Evolutionary conservation across 352 stramenopile species (phyloP).

Genomic region (Pythium periplocum): DNA sequence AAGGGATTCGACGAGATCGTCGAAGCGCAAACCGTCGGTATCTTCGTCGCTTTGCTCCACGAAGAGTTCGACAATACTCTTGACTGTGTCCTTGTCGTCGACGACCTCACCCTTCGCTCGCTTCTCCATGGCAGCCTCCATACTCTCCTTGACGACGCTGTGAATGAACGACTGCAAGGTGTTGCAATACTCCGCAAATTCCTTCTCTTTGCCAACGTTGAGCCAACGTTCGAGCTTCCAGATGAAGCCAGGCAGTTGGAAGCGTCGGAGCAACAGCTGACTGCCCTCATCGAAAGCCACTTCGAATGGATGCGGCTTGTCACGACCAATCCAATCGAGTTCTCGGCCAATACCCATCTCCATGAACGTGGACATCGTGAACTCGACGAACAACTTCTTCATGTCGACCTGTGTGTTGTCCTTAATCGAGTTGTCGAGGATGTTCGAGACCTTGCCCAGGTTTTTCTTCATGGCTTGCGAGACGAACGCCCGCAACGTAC

Average conservation of each 20-base stretch:
- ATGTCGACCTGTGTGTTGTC: conserved; percentile 14
- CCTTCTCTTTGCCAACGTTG: conserved; percentile 32
- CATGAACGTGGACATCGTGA: conserved; percentile 55
- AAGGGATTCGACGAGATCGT: conserved; percentile 54
- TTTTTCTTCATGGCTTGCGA: conserved; percentile 8
- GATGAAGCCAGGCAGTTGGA: conserved; percentile 38
- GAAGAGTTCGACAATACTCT: conserved; percentile 11
- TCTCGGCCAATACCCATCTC: conserved; percentile 49
- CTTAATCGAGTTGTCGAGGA: conserved; percentile 5
- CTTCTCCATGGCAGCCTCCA: conserved; percentile 13
- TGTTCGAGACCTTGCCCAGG: conserved; percentile 14
- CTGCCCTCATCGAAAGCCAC: conserved; percentile 30
- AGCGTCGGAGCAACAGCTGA: conserved; percentile 31
- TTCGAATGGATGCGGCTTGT: conserved; percentile 41
- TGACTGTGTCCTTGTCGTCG: conserved; percentile 24
- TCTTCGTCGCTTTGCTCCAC: conserved; percentile 3
- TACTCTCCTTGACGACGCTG: conserved; percentile 38
- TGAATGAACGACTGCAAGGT: conserved; percentile 35
- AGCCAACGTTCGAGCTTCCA: conserved; percentile 55
- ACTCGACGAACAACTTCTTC: conserved; percentile 36
- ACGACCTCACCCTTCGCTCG: not conserved
- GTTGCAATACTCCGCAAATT: conserved; percentile 22
- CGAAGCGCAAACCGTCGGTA: conserved; percentile 12
- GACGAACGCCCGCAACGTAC: conserved; percentile 8
- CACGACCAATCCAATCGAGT: conserved; percentile 30